Percentiles rank a stretch among this genome's conserved stretches.
Conservation (phyloP, 495 filamentous ascomycete species). For the Entonaema liquescens region DNA sequence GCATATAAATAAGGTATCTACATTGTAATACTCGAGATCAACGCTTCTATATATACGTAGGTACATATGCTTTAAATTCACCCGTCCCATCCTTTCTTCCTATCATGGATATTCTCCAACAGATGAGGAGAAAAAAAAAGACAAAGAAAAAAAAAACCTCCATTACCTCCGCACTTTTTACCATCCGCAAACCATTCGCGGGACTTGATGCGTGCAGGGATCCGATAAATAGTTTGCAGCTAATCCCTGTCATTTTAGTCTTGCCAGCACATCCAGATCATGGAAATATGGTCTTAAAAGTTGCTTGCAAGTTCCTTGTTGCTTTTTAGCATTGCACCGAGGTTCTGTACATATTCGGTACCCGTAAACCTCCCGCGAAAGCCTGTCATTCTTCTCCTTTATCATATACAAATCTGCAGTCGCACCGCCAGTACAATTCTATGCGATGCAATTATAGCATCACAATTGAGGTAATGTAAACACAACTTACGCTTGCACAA, state of each 20-base stretch:
- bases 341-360: conserved; percentile 10
- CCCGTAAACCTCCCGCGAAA: too few species aligned
- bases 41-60: not conserved
- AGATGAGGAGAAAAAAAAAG: not conserved
- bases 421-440: not conserved
- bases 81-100: not conserved
- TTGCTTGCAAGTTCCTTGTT: not conserved
- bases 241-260: conserved; percentile 25
- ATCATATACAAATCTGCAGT: not conserved
- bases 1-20: too few species aligned
- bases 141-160: not conserved
- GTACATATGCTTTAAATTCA: not conserved
- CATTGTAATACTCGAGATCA: not conserved
- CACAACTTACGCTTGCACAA: too few species aligned
- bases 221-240: conserved; percentile 39
- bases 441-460: not conserved
- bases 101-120: not conserved
- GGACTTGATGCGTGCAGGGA: conserved; percentile 37
- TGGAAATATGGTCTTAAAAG: not conserved
- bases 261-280: conserved; percentile 37
- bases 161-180: conserved; percentile 28
- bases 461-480: too few species aligned
- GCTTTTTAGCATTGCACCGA: conserved; percentile 25
- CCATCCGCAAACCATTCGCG: conserved; percentile 32
- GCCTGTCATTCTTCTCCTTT: too few species aligned